phyloP scores from a whole-genome alignment of 768 basidiomycete species.

The Lactifluus hygrophoroides region DNA sequence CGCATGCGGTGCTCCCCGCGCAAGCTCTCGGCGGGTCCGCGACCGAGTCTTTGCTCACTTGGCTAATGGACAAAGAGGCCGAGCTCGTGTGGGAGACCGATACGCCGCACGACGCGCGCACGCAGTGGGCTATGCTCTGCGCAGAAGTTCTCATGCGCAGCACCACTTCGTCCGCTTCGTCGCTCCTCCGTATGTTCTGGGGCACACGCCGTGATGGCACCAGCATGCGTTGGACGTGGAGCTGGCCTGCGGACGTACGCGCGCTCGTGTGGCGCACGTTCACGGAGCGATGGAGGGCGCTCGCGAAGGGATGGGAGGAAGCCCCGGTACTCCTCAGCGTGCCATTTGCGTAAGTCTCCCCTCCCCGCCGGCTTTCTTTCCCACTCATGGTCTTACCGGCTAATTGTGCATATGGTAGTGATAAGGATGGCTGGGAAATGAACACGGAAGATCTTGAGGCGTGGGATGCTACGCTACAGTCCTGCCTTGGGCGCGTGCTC shows the following conservation, averaged over 20 bases:
- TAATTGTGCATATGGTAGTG: constrained; percentile 19
- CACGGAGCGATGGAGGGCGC: constrained; percentile 45
- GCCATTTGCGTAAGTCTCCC: constrained; percentile 50
- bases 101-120: constrained; percentile 36
- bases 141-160: constrained; percentile 45
- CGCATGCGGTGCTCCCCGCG: constrained; percentile 36
- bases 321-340: constrained; percentile 44
- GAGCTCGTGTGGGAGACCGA: constrained; percentile 38
- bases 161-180: constrained; percentile 24
- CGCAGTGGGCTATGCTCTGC: constrained; percentile 53
- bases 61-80: constrained; percentile 41
- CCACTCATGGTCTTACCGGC: not conserved
- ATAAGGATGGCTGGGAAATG: constrained; percentile 39
- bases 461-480: constrained; percentile 54
- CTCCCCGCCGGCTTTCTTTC: too few species aligned
- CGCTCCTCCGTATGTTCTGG: constrained; percentile 33
- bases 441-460: constrained; percentile 41
- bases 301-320: constrained; percentile 42
- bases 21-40: constrained; percentile 36
- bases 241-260: constrained; percentile 37
- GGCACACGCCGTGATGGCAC: constrained; percentile 20
- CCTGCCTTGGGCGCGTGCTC: constrained; percentile 45
- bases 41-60: constrained; percentile 36
- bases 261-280: constrained; percentile 50
- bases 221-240: constrained; percentile 23